Evolutionary conservation across 345 rosid species (phyloP).

Genomic region (Litchi chinensis): DNA sequence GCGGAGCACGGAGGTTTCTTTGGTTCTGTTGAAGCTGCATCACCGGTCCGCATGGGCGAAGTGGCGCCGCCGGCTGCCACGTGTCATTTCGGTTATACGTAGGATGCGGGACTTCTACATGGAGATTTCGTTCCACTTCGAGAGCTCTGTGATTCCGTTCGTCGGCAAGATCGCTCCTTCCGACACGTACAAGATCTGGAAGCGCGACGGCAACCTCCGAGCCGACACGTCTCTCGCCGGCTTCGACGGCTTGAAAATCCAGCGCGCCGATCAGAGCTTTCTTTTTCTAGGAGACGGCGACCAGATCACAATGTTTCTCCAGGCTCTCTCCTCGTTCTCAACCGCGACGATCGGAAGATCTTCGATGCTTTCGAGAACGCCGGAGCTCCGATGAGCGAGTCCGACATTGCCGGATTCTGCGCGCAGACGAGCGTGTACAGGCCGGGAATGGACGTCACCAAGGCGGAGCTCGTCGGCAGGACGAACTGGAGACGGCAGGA

Average conservation of each 20-base stretch:
- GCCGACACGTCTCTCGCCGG: conserved; percentile 87
- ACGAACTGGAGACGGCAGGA: conserved; percentile 86
- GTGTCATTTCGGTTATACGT: conserved; percentile 62
- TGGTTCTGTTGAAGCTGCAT: conserved; percentile 48
- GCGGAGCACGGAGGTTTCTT: conserved; percentile 56
- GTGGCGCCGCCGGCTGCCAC: conserved; percentile 90
- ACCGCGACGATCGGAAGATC: conserved; percentile 68
- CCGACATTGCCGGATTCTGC: conserved; percentile 60
- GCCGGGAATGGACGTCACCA: conserved; percentile 97
- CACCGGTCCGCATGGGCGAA: conserved; percentile 80
- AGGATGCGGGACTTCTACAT: conserved; percentile 94
- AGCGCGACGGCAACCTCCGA: conserved; percentile 84
- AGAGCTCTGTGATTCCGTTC: conserved; percentile 93
- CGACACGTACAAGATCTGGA: conserved; percentile 96
- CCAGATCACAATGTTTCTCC: conserved; percentile 48
- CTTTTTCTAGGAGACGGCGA: conserved; percentile 89
- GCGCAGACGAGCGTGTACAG: conserved; percentile 77
- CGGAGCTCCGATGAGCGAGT: conserved; percentile 61
- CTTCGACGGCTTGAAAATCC: conserved; percentile 85
- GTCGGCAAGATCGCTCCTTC: conserved; percentile 88
- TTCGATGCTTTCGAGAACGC: conserved; percentile 82
- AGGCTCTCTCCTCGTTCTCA: conserved; percentile 76
- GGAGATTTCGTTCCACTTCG: conserved; percentile 91
- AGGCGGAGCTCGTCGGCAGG: conserved; percentile 69
- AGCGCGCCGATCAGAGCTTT: conserved; percentile 85